Percentiles rank a stretch among this genome's conserved stretches.
Conservation (phyloP, 2,329 filamentous ascomycete species). For the Sordariomycetes sp. region DNA sequence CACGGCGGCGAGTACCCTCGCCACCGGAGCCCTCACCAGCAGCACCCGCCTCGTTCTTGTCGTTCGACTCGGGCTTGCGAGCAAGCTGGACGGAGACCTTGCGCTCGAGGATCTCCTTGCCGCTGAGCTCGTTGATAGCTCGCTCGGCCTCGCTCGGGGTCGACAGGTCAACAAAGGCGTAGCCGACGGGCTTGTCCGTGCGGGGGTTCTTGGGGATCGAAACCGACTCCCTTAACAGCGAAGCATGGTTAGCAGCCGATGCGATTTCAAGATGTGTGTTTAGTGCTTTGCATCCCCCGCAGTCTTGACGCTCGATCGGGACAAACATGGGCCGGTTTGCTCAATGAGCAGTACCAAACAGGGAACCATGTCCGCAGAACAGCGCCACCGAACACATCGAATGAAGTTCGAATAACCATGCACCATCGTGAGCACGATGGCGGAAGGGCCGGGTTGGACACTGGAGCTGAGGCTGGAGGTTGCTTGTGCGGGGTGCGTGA, state of each 20-base stretch:
- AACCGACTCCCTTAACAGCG: constrained; percentile 71
- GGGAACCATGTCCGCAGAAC: neutral
- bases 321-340: neutral
- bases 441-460: neutral
- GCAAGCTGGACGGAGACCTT: constrained; percentile 99
- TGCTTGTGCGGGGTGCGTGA: too few relatives aligned
- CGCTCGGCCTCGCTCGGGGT: constrained; percentile 90
- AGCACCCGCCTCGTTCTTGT: constrained; percentile 67
- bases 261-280: neutral
- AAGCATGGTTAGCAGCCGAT: constrained; percentile 18
- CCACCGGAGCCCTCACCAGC: constrained; percentile 62
- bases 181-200: constrained; percentile 95
- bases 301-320: neutral
- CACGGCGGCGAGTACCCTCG: constrained; percentile 50
- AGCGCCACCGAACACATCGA: too few relatives aligned
- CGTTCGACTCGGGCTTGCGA: constrained; percentile 84
- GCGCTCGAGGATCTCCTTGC: constrained; percentile 94
- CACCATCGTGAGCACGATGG: neutral
- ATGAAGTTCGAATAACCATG: neutral
- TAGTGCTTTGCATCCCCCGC: neutral
- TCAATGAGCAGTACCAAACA: neutral
- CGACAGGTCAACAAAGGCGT: constrained; percentile 96
- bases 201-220: constrained; percentile 99
- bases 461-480: neutral
- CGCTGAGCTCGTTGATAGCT: constrained; percentile 88